Evolutionary conservation across 495 filamentous ascomycete species (phyloP).

Genomic region (Aspergillus nanangensis): DNA sequence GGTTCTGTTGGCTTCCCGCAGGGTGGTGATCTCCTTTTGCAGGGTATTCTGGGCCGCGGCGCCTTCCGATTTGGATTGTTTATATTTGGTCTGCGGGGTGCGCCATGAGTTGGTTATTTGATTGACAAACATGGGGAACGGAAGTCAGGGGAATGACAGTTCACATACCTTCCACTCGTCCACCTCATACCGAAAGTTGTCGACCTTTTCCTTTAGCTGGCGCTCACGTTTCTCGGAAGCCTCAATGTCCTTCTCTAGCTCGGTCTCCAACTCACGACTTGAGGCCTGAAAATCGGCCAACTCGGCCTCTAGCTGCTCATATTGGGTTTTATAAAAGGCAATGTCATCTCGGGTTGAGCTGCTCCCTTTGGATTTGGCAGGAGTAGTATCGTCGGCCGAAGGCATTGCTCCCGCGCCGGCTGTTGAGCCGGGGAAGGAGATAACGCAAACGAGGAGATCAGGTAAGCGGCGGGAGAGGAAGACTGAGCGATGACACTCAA

Average conservation of each 20-base stretch:
- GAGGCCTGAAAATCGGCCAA: constrained; percentile 92
- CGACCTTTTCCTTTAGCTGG: constrained; percentile 78
- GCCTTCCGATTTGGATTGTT: constrained; percentile 85
- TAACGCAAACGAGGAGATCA: constrained; percentile 19
- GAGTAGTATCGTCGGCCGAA: constrained; percentile 59
- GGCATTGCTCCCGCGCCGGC: constrained; percentile 39
- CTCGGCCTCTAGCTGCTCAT: constrained; percentile 87
- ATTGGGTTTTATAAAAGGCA: constrained; percentile 91
- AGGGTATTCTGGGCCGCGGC: constrained; percentile 75
- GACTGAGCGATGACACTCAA: background rate
- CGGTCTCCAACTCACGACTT: constrained; percentile 88
- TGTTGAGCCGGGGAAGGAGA: constrained; percentile 25
- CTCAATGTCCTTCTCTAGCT: constrained; percentile 95
- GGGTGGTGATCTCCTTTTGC: constrained; percentile 91
- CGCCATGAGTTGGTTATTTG: constrained; percentile 2
- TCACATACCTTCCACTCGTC: constrained; percentile 97
- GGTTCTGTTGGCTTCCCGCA: constrained; percentile 79
- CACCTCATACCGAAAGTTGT: constrained; percentile 78
- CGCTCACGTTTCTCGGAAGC: constrained; percentile 90
- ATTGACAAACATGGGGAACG: too few relatives aligned
- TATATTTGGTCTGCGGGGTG: constrained; percentile 77
- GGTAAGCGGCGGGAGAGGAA: constrained; percentile 4
- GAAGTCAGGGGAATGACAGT: too few relatives aligned
- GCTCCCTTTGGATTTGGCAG: constrained; percentile 55
- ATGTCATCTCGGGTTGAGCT: constrained; percentile 66